These are phyloP conservation scores for Candida nitratophila DNA, from an alignment of 805 yeast genomes.

Conservation along the genomic window DNA sequence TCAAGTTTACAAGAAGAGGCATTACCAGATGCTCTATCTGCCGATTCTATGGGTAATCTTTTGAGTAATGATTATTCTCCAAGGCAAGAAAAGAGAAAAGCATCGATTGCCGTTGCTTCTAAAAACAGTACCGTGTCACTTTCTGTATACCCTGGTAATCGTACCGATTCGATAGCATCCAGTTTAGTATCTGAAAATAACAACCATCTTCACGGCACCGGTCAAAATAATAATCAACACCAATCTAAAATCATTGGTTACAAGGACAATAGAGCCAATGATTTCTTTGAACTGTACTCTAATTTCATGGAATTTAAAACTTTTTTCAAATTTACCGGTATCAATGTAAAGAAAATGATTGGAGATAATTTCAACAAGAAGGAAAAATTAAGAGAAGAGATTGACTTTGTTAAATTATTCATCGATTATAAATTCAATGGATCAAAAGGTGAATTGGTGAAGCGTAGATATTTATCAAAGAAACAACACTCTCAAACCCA, in stretches of 20 bases:
- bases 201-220: slow-evolving; percentile 2
- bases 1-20: slow-evolving; percentile 9
- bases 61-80: not conserved
- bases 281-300: slow-evolving; percentile 24
- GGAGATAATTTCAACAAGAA: not conserved
- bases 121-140: not conserved
- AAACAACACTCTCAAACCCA: not conserved
- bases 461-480: slow-evolving; percentile 6
- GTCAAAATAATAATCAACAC: not conserved
- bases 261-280: slow-evolving; percentile 20
- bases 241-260: slow-evolving; percentile 9
- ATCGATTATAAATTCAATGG: slow-evolving; percentile 26
- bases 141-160: not conserved
- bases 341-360: slow-evolving; percentile 1
- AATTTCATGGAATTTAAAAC: slow-evolving; percentile 21
- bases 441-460: slow-evolving; percentile 14
- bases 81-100: not conserved
- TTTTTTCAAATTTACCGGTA: slow-evolving; percentile 10
- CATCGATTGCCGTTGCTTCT: not conserved
- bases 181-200: slow-evolving; percentile 5
- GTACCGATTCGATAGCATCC: slow-evolving; percentile 2
- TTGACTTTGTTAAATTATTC: slow-evolving; percentile 20
- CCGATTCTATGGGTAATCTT: not conserved
- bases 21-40: not conserved
- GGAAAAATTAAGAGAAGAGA: slow-evolving; percentile 3